Percentiles rank a stretch among this genome's conserved stretches.
Conservation (phyloP, 2,329 filamentous ascomycete species). For the Pestalotiopsis sp. region DNA sequence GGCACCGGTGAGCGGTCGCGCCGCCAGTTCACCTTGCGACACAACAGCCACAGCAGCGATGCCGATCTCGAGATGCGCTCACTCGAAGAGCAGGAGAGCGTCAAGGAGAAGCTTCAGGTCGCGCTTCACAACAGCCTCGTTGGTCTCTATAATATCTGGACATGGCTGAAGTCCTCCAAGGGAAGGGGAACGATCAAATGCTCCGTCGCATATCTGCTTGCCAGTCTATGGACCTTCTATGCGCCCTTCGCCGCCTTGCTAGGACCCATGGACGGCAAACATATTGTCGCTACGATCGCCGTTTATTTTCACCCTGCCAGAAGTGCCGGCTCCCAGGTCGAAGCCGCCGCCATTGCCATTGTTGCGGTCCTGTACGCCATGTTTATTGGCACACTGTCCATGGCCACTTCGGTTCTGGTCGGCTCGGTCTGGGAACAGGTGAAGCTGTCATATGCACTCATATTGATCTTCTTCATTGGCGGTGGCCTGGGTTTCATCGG, state of each 20-base stretch:
- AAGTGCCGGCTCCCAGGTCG: conserved; percentile 85
- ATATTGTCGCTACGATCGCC: conserved; percentile 89
- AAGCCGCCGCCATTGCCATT: conserved; percentile 77
- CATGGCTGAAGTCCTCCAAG: conserved; percentile 70
- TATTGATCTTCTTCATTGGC: conserved; percentile 82
- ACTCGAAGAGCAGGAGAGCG: conserved; percentile 37
- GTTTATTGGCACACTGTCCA: conserved; percentile 78
- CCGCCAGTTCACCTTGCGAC: conserved; percentile 76
- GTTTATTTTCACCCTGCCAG: conserved; percentile 94
- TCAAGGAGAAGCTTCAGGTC: conserved; percentile 37
- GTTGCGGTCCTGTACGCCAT: conserved; percentile 79
- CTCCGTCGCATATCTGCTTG: conserved; percentile 85
- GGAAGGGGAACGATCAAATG: conserved; percentile 88
- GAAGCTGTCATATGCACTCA: conserved; percentile 74
- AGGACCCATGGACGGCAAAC: conserved; percentile 86
- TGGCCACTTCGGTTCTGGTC: conserved; percentile 85
- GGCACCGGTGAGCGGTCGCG: conserved; percentile 82
- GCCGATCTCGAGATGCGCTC: conserved; percentile 36
- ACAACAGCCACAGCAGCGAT: conserved; percentile 41
- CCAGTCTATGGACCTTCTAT: conserved; percentile 84
- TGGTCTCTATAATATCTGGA: conserved; percentile 45
- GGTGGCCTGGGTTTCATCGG: conserved; percentile 85
- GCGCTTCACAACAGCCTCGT: conserved; percentile 40
- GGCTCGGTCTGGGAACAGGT: conserved; percentile 68
- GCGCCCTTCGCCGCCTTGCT: conserved; percentile 72